Percentiles rank a stretch among this genome's conserved stretches.
phyloP scores from a whole-genome alignment of 179 eudicot genomes.

The Silene coronaria region DNA sequence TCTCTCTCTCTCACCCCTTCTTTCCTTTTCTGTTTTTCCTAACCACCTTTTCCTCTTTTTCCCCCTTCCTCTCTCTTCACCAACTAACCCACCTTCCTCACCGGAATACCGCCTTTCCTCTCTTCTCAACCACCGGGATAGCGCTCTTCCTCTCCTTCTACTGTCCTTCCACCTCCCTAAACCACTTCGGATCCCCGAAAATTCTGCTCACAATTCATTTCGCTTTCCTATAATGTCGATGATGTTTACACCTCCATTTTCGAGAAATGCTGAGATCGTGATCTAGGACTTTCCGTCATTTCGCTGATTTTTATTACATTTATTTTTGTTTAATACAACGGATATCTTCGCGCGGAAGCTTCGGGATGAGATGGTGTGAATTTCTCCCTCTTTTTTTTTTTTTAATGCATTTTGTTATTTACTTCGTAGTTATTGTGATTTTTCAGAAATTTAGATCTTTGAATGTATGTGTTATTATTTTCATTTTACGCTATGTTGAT shows the following conservation, averaged over 20 bases:
- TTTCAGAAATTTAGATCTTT: slow-evolving; percentile 19
- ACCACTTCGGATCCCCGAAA: slow-evolving; percentile 21
- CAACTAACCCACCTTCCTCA: slow-evolving; percentile 10
- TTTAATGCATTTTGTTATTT: background rate
- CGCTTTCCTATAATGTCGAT: slow-evolving; percentile 4
- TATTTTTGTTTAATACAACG: slow-evolving; percentile 35
- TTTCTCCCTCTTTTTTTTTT: background rate
- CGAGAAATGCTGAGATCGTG: slow-evolving; percentile 38
- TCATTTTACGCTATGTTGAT: background rate
- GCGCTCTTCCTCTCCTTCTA: background rate
- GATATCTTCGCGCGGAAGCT: slow-evolving; percentile 28
- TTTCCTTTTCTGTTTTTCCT: slow-evolving; percentile 39
- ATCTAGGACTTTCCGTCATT: slow-evolving; percentile 32
- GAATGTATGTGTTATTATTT: background rate
- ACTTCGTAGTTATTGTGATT: background rate
- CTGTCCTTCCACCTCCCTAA: background rate
- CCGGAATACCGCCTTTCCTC: slow-evolving; percentile 34
- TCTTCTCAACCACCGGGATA: slow-evolving; percentile 19
- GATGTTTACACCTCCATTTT: slow-evolving; percentile 6
- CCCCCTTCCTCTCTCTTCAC: slow-evolving; percentile 18
- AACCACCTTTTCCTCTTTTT: slow-evolving; percentile 23
- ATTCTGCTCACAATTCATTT: slow-evolving; percentile 5
- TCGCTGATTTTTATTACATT: slow-evolving; percentile 3
- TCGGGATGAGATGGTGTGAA: slow-evolving; percentile 63
- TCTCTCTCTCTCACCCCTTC: slow-evolving; percentile 8